Evolutionary conservation across 2,329 filamentous ascomycete genomes (phyloP), one percentile per base, ranked within the genome.

Genomic region (Penicillium janthinellum): DNA sequence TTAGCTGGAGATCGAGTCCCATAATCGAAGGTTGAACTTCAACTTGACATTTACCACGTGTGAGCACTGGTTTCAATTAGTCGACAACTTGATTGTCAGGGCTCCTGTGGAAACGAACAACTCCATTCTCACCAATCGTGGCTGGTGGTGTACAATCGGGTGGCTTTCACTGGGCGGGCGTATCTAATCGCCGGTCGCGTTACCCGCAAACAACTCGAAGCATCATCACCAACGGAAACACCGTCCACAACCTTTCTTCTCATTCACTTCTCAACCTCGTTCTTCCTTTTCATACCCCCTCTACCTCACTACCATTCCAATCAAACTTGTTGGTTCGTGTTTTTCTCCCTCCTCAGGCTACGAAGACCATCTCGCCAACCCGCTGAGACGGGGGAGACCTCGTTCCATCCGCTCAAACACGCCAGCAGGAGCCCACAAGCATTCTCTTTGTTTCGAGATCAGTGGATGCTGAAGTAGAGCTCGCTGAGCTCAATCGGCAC

Each of bases 401-500:
- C 45, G 34, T 56, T 62, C 20, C 58, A 63, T 31, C 45, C 50
- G 58, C 51, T 42, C 25, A 47, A 58, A 42, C 22, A 38, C 53
- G 45, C 44, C 25, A 58, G 57, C 17, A 53, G 53, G 48, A 59
- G 31, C 31, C 44, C 28, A 44, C 49, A 10, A 39, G 31, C 25
- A 52, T 38, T 37, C 41, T 20, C 28, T 50, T 47, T n/a, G 28
- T 38, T 28, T 39, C 35, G 6, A 45, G 37, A 59, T 39, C 34
- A 38, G 61, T 52, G 58, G 54, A n/a, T 28, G 22, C 17, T 60
- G 38, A 55, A 47, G 60, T 64, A 56, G 45, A 64, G 67, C 66
- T 63, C 66, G 60, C 65, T 67, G 71, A 71, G 70, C 69, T 70
- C 60, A 64, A 63, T 66, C 65, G 61, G 66, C 73, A 73, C 77